Percentiles rank a stretch among this genome's conserved stretches.
phyloP scores from a whole-genome alignment of 2,329 filamentous ascomycete species.

The Paraphoma sp. region DNA sequence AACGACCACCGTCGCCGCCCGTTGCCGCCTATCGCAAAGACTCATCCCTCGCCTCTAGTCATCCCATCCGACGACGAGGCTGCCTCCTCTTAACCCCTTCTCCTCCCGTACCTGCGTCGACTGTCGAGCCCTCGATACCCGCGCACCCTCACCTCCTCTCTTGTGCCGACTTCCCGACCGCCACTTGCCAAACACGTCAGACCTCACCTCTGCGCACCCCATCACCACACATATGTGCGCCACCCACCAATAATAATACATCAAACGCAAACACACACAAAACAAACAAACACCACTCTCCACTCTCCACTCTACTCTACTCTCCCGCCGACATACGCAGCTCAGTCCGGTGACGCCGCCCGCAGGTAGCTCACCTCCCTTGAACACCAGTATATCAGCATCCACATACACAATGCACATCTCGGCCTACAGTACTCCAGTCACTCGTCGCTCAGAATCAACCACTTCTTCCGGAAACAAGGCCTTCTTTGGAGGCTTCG shows the following conservation, averaged over 20 bases:
- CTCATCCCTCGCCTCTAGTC: conserved; percentile 25
- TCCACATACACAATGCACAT: conserved; percentile 45
- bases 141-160: conserved; percentile 23
- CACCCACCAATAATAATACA: conserved; percentile 36
- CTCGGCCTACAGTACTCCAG: conserved; percentile 46
- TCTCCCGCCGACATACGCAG: conserved; percentile 24
- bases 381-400: conserved; percentile 35
- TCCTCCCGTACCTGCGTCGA: conserved; percentile 16
- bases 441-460: conserved; percentile 52
- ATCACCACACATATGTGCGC: conserved; percentile 23
- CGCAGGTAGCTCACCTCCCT: conserved; percentile 32
- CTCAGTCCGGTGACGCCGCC: conserved; percentile 36
- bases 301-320: conserved; percentile 8
- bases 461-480: conserved; percentile 47
- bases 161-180: conserved; percentile 28
- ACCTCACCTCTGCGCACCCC: conserved; percentile 24
- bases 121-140: conserved; percentile 2
- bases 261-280: conserved; percentile 20
- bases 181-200: conserved; percentile 38
- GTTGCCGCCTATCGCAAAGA: conserved; percentile 36
- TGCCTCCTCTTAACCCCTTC: conserved; percentile 15
- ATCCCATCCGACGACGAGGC: conserved; percentile 21
- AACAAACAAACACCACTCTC: conserved; percentile 16
- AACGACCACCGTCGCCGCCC: conserved; percentile 34
- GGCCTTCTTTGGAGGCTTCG: conserved; percentile 47